Percentiles rank a stretch among this genome's conserved stretches.
phyloP scores from a whole-genome alignment of 2,329 filamentous ascomycete species.

The Mariannaea sp. region DNA sequence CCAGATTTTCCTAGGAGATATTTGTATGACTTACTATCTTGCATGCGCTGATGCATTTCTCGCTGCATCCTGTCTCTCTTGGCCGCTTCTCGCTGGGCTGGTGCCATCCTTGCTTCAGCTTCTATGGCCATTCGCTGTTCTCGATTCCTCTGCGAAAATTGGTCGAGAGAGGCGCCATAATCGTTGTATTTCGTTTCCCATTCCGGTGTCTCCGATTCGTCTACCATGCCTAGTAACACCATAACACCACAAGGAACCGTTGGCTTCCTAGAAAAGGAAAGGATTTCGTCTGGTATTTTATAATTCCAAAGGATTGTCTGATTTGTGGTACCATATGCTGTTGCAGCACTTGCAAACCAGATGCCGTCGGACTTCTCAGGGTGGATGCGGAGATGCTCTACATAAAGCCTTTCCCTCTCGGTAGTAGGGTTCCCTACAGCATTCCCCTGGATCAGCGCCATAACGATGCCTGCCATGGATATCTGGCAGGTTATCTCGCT shows the following conservation, averaged over 20 bases:
- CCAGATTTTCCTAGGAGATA: background rate
- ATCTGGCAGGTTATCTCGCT: slow-evolving; percentile 54
- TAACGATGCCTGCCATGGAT: slow-evolving; percentile 51
- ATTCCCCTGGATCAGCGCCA: slow-evolving; percentile 49
- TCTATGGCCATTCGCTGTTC: slow-evolving; percentile 50
- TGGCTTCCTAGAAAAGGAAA: slow-evolving; percentile 55
- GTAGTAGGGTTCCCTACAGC: slow-evolving; percentile 35
- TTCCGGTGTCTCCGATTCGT: slow-evolving; percentile 57
- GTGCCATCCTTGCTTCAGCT: slow-evolving; percentile 51
- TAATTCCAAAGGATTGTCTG: slow-evolving; percentile 66
- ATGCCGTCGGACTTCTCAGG: slow-evolving; percentile 45
- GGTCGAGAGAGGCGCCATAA: slow-evolving; percentile 39
- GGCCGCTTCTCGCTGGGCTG: slow-evolving; percentile 49
- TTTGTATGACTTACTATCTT: slow-evolving; percentile 51
- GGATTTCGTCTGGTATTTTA: slow-evolving; percentile 57
- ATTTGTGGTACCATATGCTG: slow-evolving; percentile 58
- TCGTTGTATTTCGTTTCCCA: slow-evolving; percentile 55
- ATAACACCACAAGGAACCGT: slow-evolving; percentile 64
- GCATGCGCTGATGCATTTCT: slow-evolving; percentile 51
- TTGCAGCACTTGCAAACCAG: slow-evolving; percentile 63
- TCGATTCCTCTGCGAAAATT: slow-evolving; percentile 42
- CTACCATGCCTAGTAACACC: slow-evolving; percentile 57
- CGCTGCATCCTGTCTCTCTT: slow-evolving; percentile 46
- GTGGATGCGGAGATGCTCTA: slow-evolving; percentile 52
- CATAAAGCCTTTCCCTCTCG: slow-evolving; percentile 49